phyloP scores from a whole-genome alignment of 2,329 filamentous ascomycete genomes.

The Aspergillus brunneoviolaceus region DNA sequence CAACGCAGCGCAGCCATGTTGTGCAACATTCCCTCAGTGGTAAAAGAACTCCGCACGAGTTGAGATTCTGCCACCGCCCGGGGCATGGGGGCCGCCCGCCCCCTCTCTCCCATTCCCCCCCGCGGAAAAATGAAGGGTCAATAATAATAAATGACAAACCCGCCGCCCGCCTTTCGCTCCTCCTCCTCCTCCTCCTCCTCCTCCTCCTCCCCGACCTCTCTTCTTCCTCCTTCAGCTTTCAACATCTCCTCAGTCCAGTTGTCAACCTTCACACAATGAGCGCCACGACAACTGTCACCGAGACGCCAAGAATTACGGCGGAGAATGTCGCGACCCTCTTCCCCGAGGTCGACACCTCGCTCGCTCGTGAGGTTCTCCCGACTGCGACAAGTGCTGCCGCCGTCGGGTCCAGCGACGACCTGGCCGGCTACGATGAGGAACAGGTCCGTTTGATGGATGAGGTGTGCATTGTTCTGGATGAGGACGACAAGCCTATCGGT shows the following conservation, averaged over 20 bases:
- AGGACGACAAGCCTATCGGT: slow-evolving; percentile 88
- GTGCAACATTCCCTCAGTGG: neutral
- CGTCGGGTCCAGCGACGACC: slow-evolving; percentile 61
- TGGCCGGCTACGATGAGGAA: slow-evolving; percentile 93
- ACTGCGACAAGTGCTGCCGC: slow-evolving; percentile 38
- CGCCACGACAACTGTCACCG: slow-evolving; percentile 52
- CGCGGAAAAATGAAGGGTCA: neutral
- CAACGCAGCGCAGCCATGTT: neutral
- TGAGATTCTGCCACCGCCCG: slow-evolving; percentile 5
- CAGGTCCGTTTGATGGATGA: slow-evolving; percentile 99
- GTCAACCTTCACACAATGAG: slow-evolving; percentile 29
- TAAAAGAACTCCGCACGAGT: neutral
- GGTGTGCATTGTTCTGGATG: slow-evolving; percentile 93
- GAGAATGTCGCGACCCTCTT: slow-evolving; percentile 85
- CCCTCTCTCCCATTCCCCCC: neutral
- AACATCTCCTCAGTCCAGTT: neutral
- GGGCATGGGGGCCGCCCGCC: neutral
- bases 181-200: neutral
- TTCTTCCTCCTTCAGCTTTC: neutral
- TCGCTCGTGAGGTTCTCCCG: slow-evolving; percentile 53
- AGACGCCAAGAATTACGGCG: slow-evolving; percentile 69
- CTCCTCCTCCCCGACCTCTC: neutral
- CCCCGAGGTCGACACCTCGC: slow-evolving; percentile 69
- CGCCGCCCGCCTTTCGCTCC: neutral
- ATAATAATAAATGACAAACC: neutral